Conservation (phyloP, 1,139 yeast species). For the Suzukiozyma palmioleophila region DNA sequence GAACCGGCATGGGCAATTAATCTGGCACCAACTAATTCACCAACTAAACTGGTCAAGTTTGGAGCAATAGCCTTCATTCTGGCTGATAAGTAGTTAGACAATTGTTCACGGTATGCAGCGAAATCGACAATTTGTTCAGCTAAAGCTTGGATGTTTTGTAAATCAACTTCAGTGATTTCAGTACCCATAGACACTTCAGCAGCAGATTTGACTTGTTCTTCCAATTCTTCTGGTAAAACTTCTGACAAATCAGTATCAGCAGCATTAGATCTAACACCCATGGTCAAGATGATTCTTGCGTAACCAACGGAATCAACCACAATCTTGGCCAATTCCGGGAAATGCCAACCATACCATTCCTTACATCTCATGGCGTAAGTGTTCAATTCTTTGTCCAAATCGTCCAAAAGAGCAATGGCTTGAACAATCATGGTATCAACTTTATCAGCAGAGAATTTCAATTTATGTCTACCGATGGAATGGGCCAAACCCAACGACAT, state of each 20-base stretch:
- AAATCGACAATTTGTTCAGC: conserved; percentile 94
- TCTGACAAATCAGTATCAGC: conserved; percentile 86
- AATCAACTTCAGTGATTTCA: conserved; percentile 90
- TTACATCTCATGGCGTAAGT: conserved; percentile 98
- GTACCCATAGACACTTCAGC: conserved; percentile 99
- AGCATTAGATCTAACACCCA: conserved; percentile 94
- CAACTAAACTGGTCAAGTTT: conserved; percentile 90
- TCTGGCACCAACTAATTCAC: conserved; percentile 98
- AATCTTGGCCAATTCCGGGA: conserved; percentile 96
- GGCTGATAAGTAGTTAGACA: conserved; percentile 83
- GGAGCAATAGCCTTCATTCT: conserved; percentile 99
- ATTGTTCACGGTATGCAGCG: conserved; percentile 86
- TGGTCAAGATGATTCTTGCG: conserved; percentile 84
- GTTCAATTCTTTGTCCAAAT: conserved; percentile 94
- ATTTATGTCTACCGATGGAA: conserved; percentile 95
- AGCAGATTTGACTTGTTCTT: conserved; percentile 74
- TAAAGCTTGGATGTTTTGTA: conserved; percentile 83
- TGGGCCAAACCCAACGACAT: conserved; percentile 98
- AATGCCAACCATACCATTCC: conserved; percentile 99
- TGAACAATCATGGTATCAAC: conserved; percentile 98
- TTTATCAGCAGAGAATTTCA: conserved; percentile 95
- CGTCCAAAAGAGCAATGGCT: conserved; percentile 95
- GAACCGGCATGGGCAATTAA: conserved; percentile 98
- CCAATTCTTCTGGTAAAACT: conserved; percentile 88
- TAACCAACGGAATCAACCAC: conserved; percentile 93